Percentiles rank a stretch among this genome's conserved stretches.
Conservation (phyloP, 1,284 basidiomycete genomes). For the Ustilago bromivora region DNA sequence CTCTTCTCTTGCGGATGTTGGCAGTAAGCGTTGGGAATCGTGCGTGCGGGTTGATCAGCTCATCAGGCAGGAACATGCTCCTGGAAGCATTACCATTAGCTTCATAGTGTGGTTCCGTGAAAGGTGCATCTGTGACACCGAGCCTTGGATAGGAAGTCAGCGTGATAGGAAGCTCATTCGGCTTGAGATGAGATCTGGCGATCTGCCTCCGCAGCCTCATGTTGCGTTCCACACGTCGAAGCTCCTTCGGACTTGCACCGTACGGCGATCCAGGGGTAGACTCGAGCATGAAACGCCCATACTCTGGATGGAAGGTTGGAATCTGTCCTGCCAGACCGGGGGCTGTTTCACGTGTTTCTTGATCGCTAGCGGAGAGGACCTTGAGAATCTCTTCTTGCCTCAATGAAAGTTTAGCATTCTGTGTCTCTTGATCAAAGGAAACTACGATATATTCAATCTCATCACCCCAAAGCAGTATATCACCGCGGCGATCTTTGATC, state of each 20-base stretch:
- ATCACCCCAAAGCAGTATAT: slow-evolving; percentile 97
- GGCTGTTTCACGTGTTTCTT: slow-evolving; percentile 75
- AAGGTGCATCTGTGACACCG: slow-evolving; percentile 81
- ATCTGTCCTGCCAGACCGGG: slow-evolving; percentile 75
- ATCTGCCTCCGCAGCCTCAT: slow-evolving; percentile 89
- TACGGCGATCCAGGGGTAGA: slow-evolving; percentile 96
- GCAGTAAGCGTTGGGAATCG: slow-evolving; percentile 98
- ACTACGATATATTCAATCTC: slow-evolving; percentile 99
- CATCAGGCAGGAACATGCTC: slow-evolving; percentile 92
- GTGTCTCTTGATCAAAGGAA: slow-evolving; percentile 81
- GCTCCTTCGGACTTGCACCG: slow-evolving; percentile 83
- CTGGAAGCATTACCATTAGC: slow-evolving; percentile 84
- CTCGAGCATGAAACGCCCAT: slow-evolving; percentile 98
- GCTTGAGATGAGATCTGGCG: slow-evolving; percentile 83
- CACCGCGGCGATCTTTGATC: slow-evolving; percentile 90
- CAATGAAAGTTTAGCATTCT: slow-evolving; percentile 87
- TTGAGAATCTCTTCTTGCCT: slow-evolving; percentile 92
- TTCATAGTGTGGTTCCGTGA: slow-evolving; percentile 88
- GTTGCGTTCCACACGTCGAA: slow-evolving; percentile 89
- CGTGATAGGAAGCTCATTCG: slow-evolving; percentile 90
- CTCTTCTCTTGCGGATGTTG: slow-evolving; percentile 89
- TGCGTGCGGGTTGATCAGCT: slow-evolving; percentile 95
- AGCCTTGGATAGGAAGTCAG: slow-evolving; percentile 95
- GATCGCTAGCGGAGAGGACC: slow-evolving; percentile 74
- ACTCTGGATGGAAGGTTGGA: slow-evolving; percentile 98